phyloP scores from a whole-genome alignment of 2,329 filamentous ascomycete species.

The Cyphellophora attinorum region DNA sequence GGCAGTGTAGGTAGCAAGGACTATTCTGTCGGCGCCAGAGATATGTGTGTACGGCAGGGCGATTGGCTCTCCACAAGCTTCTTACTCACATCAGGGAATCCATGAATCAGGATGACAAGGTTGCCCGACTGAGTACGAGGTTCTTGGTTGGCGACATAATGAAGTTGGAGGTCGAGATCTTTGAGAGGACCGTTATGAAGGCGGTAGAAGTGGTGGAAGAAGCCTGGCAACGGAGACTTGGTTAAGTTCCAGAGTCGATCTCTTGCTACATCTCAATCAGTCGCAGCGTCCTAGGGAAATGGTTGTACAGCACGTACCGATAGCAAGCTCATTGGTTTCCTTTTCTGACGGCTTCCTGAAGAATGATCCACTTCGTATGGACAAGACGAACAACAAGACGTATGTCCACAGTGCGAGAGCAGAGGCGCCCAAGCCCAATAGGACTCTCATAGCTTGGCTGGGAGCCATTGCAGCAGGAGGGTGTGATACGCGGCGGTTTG shows the following conservation, averaged over 20 bases:
- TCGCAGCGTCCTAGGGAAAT: no score
- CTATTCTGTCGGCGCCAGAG: no score
- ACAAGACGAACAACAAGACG: conserved; percentile 22
- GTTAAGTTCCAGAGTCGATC: conserved; percentile 46
- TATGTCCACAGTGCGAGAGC: conserved; percentile 26
- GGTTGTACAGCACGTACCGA: conserved; percentile 24
- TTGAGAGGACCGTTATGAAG: conserved; percentile 37
- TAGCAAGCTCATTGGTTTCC: conserved; percentile 28
- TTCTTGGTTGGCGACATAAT: conserved; percentile 41
- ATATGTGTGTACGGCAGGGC: no score
- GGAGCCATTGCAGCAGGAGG: conserved; percentile 10
- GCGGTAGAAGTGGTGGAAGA: conserved; percentile 42
- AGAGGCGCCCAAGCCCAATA: conserved; percentile 10
- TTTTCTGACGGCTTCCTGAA: conserved; percentile 29
- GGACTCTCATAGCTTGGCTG: conserved; percentile 4
- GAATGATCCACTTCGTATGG: conserved; percentile 25
- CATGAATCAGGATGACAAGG: conserved; percentile 47
- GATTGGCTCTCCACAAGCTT: no score
- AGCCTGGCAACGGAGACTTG: conserved; percentile 26
- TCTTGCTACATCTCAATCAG: conserved; percentile 30
- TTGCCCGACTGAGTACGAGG: conserved; percentile 15
- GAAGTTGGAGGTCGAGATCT: conserved; percentile 45
- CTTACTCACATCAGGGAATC: conserved; percentile 53
- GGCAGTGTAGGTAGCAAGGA: no score
- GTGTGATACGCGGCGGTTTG: no score